These are phyloP conservation scores for Ceratobasidium sp. DNA, from an alignment of 1,284 basidiomycete species.

Conservation along the genomic window DNA sequence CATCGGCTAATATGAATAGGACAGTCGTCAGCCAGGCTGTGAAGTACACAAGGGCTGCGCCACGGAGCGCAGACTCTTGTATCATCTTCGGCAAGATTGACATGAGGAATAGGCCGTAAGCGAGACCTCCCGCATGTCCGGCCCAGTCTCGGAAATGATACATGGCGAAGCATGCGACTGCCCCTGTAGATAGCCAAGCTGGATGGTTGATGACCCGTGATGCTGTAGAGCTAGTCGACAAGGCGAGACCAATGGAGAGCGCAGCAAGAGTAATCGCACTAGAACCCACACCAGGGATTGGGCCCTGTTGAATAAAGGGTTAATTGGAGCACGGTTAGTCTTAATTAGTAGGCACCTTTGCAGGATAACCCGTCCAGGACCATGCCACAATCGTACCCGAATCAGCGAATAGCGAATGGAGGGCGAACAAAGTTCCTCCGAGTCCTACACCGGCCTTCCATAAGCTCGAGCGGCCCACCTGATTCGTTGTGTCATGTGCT, in stretches of 20 bases:
- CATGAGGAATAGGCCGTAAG: conserved; percentile 66
- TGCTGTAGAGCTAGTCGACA: conserved; percentile 53
- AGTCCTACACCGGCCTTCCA: conserved; percentile 70
- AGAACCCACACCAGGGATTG: conserved; percentile 74
- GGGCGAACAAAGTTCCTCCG: conserved; percentile 76
- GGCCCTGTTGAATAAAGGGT: conserved; percentile 59
- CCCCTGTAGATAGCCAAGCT: conserved; percentile 64
- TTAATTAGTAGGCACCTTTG: conserved; percentile 51
- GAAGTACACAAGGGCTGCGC: conserved; percentile 58
- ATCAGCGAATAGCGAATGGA: conserved; percentile 84
- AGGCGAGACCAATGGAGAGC: conserved; percentile 66
- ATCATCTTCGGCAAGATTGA: conserved; percentile 70
- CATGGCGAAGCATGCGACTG: conserved; percentile 61
- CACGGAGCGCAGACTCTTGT: conserved; percentile 50
- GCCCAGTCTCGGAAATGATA: conserved; percentile 26
- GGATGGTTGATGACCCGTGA: conserved; percentile 57
- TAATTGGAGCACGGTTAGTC: background rate
- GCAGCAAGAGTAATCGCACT: conserved; percentile 75
- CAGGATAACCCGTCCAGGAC: conserved; percentile 91
- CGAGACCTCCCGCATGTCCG: conserved; percentile 22
- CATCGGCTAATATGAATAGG: conserved; percentile 73
- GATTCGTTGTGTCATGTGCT: conserved; percentile 39
- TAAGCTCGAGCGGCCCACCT: conserved; percentile 47
- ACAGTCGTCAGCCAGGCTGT: conserved; percentile 71
- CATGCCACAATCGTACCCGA: conserved; percentile 86